These are phyloP conservation scores for Iberis pinnata DNA, from an alignment of 345 rosid species.

Conservation along the genomic window DNA sequence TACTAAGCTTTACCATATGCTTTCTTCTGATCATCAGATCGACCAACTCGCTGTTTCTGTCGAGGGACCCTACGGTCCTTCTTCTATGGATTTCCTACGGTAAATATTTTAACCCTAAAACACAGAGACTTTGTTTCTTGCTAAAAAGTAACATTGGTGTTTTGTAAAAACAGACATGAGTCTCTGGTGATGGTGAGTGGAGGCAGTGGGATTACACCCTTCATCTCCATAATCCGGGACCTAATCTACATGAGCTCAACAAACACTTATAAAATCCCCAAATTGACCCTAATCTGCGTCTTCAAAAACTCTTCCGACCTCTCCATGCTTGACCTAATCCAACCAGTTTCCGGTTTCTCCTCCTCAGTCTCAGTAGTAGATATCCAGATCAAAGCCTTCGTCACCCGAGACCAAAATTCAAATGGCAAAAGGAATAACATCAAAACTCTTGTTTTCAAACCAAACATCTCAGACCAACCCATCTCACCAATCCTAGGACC, in stretches of 20 bases:
- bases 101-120: neutral
- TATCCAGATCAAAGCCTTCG: slow-evolving; percentile 54
- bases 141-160: neutral
- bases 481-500: slow-evolving; percentile 56
- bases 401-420: slow-evolving; percentile 54
- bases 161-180: slow-evolving; percentile 42
- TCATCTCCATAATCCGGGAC: slow-evolving; percentile 63
- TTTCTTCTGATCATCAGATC: slow-evolving; percentile 45
- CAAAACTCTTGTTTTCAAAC: slow-evolving; percentile 47
- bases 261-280: slow-evolving; percentile 33
- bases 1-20: slow-evolving; percentile 44
- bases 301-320: slow-evolving; percentile 55
- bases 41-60: slow-evolving; percentile 46
- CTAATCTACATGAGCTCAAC: slow-evolving; percentile 31
- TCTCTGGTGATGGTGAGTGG: slow-evolving; percentile 71
- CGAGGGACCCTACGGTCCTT: slow-evolving; percentile 92
- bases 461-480: slow-evolving; percentile 39
- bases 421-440: slow-evolving; percentile 15
- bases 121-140: neutral
- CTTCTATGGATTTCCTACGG: slow-evolving; percentile 62
- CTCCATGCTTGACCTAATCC: slow-evolving; percentile 56
- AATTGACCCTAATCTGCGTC: slow-evolving; percentile 38
- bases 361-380: slow-evolving; percentile 31
- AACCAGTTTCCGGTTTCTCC: slow-evolving; percentile 36
- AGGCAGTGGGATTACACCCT: slow-evolving; percentile 87